These are phyloP conservation scores for Acacia acuminata DNA, from an alignment of 306 rosid species.

Conservation along the genomic window DNA sequence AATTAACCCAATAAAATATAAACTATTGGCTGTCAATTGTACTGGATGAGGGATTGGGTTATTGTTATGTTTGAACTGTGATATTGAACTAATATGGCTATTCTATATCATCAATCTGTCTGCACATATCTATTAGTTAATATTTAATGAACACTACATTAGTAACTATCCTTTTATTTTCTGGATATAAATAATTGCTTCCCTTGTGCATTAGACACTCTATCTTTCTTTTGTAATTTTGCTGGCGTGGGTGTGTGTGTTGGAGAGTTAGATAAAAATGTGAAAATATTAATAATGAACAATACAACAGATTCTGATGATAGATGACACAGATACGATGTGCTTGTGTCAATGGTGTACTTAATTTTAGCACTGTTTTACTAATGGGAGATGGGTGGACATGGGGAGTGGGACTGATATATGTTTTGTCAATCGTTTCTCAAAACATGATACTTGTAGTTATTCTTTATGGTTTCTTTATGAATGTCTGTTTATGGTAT, in stretches of 20 bases:
- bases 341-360: background rate
- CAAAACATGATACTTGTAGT: constrained; percentile 20
- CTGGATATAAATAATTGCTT: background rate
- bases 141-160: background rate
- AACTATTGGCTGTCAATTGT: background rate
- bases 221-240: constrained; percentile 2
- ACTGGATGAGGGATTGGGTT: background rate
- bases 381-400: constrained; percentile 22
- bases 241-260: background rate
- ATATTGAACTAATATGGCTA: background rate
- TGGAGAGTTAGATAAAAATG: background rate
- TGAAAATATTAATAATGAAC: constrained; percentile 18
- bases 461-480: constrained; percentile 21
- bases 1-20: constrained; percentile 14
- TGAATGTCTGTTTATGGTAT: constrained; percentile 4
- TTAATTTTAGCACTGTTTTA: background rate
- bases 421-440: constrained; percentile 21
- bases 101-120: background rate
- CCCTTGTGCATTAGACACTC: constrained; percentile 3
- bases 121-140: background rate
- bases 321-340: background rate
- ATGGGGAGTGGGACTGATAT: background rate
- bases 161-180: constrained; percentile 24
- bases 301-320: constrained; percentile 22
- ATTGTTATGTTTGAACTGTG: background rate